Conservation (phyloP, 495 filamentous ascomycete species). For the Penicillium bialowiezense region DNA sequence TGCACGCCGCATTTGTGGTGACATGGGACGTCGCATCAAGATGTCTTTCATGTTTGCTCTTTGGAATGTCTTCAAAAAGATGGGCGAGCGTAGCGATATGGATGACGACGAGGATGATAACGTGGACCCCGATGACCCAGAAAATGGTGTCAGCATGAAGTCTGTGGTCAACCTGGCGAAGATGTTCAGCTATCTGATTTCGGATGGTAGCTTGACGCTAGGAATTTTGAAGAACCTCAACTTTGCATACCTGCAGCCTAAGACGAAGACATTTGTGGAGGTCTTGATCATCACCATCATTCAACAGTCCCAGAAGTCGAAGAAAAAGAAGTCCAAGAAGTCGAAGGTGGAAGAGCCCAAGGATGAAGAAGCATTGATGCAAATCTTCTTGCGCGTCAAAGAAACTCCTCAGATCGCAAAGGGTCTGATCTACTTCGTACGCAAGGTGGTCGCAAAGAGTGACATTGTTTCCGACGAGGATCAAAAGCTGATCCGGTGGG, state of each 20-base stretch:
- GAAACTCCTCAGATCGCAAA: slow-evolving; percentile 61
- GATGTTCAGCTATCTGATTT: slow-evolving; percentile 75
- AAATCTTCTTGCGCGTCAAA: slow-evolving; percentile 60
- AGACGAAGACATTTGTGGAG: slow-evolving; percentile 75
- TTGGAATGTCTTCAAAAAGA: slow-evolving; percentile 82
- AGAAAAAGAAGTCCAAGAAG: slow-evolving; percentile 28
- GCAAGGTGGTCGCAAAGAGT: slow-evolving; percentile 70
- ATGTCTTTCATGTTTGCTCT: slow-evolving; percentile 82
- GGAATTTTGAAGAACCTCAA: slow-evolving; percentile 73
- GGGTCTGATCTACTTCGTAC: slow-evolving; percentile 75
- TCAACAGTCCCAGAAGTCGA: slow-evolving; percentile 54
- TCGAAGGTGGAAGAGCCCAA: slow-evolving; percentile 24
- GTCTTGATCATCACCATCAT: slow-evolving; percentile 73
- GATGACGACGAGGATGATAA: slow-evolving; percentile 54
- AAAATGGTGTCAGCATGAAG: slow-evolving; percentile 50
- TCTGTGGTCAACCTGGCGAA: slow-evolving; percentile 85
- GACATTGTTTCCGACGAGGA: slow-evolving; percentile 67
- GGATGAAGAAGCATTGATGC: slow-evolving; percentile 55
- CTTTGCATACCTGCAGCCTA: slow-evolving; percentile 70
- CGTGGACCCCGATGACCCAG: slow-evolving; percentile 47
- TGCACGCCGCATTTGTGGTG: slow-evolving; percentile 67
- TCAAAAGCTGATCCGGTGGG: slow-evolving; percentile 59
- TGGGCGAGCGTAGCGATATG: slow-evolving; percentile 67
- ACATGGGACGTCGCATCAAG: slow-evolving; percentile 62
- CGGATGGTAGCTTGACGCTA: slow-evolving; percentile 61